These are phyloP conservation scores for Eutrema yunnanense DNA, from an alignment of 345 rosid genomes.

Conservation along the genomic window DNA sequence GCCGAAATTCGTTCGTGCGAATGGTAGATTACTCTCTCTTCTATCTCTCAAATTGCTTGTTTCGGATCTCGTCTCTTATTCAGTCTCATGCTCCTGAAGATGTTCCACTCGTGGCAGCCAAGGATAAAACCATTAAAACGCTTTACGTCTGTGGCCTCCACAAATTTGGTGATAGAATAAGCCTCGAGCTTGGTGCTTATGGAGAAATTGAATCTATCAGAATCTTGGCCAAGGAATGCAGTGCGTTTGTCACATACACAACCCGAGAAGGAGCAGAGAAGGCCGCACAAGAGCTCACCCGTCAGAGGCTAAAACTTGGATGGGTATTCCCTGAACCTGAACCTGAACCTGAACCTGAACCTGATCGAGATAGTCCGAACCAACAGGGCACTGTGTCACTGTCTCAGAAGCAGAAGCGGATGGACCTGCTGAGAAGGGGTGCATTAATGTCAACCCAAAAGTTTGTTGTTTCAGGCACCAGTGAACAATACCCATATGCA, in stretches of 20 bases:
- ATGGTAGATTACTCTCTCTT: constrained; percentile 41
- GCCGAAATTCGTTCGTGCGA: constrained; percentile 78
- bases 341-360: constrained; percentile 19
- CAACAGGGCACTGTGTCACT: too few species aligned
- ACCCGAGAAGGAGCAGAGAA: constrained; percentile 92
- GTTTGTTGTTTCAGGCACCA: too few species aligned
- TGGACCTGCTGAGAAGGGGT: too few species aligned
- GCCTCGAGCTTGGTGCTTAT: constrained; percentile 70
- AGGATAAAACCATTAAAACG: constrained; percentile 80
- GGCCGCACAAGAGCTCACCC: constrained; percentile 87
- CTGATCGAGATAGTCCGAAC: too few species aligned
- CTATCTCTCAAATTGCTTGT: too few species aligned
- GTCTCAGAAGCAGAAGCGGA: too few species aligned
- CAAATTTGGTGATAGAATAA: constrained; percentile 22
- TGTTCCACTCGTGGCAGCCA: constrained; percentile 19
- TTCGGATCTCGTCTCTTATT: neutral
- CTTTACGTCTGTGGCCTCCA: constrained; percentile 67
- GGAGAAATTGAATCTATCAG: constrained; percentile 88
- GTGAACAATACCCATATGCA: too few species aligned
- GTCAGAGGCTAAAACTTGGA: constrained; percentile 75
- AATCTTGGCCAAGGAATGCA: constrained; percentile 75
- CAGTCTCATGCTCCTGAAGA: too few species aligned
- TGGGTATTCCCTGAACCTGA: constrained; percentile 62
- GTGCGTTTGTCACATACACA: constrained; percentile 87
- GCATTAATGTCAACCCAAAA: too few species aligned